Evolutionary conservation across 805 yeast genomes (phyloP).

Genomic region (Yamadazyma nakazawae): DNA sequence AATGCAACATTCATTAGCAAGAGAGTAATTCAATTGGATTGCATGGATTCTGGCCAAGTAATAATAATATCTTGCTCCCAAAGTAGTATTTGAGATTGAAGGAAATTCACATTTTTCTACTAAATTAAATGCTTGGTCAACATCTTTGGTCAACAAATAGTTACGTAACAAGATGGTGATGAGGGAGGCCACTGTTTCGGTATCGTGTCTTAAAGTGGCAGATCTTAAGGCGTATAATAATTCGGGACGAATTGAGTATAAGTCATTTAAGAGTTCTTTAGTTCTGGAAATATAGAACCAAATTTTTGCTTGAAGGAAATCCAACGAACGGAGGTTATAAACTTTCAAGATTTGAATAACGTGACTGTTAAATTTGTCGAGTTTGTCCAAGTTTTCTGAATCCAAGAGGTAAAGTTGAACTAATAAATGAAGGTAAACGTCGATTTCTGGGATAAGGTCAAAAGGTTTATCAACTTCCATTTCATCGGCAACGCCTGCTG

Average conservation of each 20-base stretch:
- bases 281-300: slow-evolving; percentile 90
- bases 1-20: slow-evolving; percentile 84
- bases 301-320: slow-evolving; percentile 80
- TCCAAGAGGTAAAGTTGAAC: slow-evolving; percentile 77
- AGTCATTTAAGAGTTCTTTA: slow-evolving; percentile 57
- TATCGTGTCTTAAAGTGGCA: slow-evolving; percentile 87
- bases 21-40: slow-evolving; percentile 86
- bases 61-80: slow-evolving; percentile 88
- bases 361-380: slow-evolving; percentile 52
- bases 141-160: slow-evolving; percentile 73
- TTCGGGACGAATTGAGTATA: slow-evolving; percentile 61
- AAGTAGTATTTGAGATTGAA: slow-evolving; percentile 73
- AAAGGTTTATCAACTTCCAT: slow-evolving; percentile 21
- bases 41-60: slow-evolving; percentile 89
- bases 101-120: slow-evolving; percentile 90
- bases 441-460: slow-evolving; percentile 67
- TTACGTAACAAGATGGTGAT: slow-evolving; percentile 83
- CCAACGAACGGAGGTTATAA: slow-evolving; percentile 80
- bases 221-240: slow-evolving; percentile 76
- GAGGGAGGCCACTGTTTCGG: slow-evolving; percentile 84
- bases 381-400: slow-evolving; percentile 43
- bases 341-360: slow-evolving; percentile 53
- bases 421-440: slow-evolving; percentile 73
- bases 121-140: slow-evolving; percentile 83
- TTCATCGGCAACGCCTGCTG: slow-evolving; percentile 19